A percentile compares a stretch with the other conserved stretches of the same genome.
Conservation (phyloP, 2,329 filamentous ascomycete genomes). For the Botrytis elliptica region DNA sequence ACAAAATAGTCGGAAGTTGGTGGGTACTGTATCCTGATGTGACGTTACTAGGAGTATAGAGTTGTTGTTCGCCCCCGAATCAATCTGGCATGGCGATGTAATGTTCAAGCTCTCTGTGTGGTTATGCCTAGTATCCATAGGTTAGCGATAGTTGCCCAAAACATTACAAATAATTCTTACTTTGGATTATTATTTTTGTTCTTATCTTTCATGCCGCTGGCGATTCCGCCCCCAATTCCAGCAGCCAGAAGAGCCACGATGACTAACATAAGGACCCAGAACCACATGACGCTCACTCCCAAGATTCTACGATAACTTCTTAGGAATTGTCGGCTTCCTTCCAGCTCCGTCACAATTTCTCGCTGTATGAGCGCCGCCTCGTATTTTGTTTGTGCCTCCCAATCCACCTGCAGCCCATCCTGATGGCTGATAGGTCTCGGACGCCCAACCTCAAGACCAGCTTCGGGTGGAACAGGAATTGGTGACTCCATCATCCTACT, state of each 20-base stretch:
- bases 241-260: neutral
- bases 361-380: neutral
- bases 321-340: neutral
- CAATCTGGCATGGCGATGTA: neutral
- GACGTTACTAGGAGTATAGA: neutral
- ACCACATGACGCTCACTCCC: constrained; percentile 6
- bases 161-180: neutral
- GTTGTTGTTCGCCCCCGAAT: neutral
- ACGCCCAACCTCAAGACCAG: neutral
- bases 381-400: neutral
- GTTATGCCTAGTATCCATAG: neutral
- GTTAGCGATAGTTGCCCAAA: neutral
- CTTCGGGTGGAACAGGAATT: constrained; percentile 6
- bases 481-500: neutral
- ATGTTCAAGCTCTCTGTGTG: neutral
- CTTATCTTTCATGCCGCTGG: neutral
- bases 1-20: neutral
- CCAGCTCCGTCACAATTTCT: constrained; percentile 8
- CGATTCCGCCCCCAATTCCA: neutral
- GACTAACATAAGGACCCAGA: neutral
- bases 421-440: neutral
- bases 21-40: neutral
- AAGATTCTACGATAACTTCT: neutral
- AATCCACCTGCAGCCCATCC: constrained; percentile 3
- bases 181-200: neutral